A percentile compares a stretch with the other conserved stretches of the same genome.
These are phyloP conservation scores for Solanum sitiens DNA, from an alignment of 257 asterid species.

Conservation along the genomic window DNA sequence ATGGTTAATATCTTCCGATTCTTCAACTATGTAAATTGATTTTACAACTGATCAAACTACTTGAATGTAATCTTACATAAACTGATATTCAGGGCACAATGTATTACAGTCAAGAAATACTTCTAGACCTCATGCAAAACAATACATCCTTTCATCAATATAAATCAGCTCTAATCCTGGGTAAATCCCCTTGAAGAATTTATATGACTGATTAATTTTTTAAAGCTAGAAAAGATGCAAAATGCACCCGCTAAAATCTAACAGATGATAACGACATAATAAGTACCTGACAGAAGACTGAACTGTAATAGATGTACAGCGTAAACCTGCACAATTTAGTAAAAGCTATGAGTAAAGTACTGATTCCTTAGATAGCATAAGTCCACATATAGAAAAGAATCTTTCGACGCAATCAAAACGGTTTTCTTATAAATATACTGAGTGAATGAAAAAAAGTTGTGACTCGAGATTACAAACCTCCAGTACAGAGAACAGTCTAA, in stretches of 20 bases:
- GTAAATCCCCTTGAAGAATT: background rate
- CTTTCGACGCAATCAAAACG: background rate
- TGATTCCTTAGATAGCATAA: background rate
- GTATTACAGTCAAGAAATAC: background rate
- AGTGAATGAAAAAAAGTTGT: background rate
- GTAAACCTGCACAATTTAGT: constrained; percentile 33
- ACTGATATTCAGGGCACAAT: background rate
- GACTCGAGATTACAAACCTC: background rate
- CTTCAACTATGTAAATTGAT: background rate
- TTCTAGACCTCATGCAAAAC: background rate
- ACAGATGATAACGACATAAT: background rate
- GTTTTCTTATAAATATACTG: background rate
- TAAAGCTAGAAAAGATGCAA: background rate
- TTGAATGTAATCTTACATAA: background rate
- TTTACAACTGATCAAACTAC: background rate
- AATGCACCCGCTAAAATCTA: background rate
- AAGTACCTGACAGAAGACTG: constrained; percentile 53
- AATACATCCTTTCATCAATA: background rate
- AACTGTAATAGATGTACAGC: constrained; percentile 33
- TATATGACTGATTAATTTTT: background rate
- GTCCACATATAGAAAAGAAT: background rate
- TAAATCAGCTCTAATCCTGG: background rate
- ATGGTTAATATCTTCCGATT: background rate
- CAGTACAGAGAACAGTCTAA: background rate
- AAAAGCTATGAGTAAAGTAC: background rate